Evolutionary conservation across 371 early-diverging fungal genomes (phyloP).

Genomic region (Mortierella sp.): DNA sequence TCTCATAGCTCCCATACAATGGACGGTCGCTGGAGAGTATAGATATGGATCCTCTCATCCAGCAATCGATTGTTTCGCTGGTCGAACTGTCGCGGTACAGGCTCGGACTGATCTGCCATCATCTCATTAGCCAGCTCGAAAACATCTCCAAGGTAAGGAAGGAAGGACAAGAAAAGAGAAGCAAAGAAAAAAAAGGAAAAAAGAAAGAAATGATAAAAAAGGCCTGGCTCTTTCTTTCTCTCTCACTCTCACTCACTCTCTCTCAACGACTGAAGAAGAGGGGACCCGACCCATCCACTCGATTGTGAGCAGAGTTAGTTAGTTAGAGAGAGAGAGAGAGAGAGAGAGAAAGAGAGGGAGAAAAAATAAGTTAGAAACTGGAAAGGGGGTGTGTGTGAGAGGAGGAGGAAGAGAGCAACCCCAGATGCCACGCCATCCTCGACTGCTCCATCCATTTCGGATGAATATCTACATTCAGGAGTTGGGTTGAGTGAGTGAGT

Average conservation of each 20-base stretch:
- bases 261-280: not conserved
- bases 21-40: slow-evolving; percentile 65
- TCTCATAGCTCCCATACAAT: slow-evolving; percentile 65
- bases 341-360: too few species aligned
- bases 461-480: too few species aligned
- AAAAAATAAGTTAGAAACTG: too few species aligned
- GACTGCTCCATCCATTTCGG: not conserved
- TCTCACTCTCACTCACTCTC: not conserved
- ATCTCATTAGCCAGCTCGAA: slow-evolving; percentile 65
- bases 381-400: too few species aligned
- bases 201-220: not conserved
- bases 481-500: too few species aligned
- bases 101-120: slow-evolving; percentile 64
- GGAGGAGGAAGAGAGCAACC: not conserved
- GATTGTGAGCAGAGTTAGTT: too few species aligned
- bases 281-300: too few species aligned
- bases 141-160: slow-evolving; percentile 70
- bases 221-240: not conserved
- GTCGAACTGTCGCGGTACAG: slow-evolving; percentile 75
- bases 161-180: not conserved
- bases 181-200: not conserved
- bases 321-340: too few species aligned
- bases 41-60: slow-evolving; percentile 74
- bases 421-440: not conserved
- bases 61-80: slow-evolving; percentile 73